A percentile compares a stretch with the other conserved stretches of the same genome.
These are phyloP conservation scores for Triangularia verruculosa DNA, from an alignment of 2,329 filamentous ascomycete species.

Conservation along the genomic window DNA sequence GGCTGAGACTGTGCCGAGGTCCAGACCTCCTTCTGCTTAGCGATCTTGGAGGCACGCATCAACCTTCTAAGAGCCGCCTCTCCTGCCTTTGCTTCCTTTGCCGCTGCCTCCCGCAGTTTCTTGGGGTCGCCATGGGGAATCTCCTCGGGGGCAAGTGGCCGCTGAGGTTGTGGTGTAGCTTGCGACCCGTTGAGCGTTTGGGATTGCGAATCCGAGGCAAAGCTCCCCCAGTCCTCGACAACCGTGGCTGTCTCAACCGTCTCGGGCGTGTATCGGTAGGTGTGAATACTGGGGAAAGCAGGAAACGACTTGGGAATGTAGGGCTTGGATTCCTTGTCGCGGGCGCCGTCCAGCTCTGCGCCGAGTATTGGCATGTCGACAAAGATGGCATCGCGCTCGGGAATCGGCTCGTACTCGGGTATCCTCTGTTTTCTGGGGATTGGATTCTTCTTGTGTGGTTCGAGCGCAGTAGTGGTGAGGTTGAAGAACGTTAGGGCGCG, in stretches of 20 bases:
- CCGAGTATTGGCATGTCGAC: conserved; percentile 47
- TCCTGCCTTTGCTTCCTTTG: conserved; percentile 58
- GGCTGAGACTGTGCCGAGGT: conserved; percentile 51
- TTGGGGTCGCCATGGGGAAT: conserved; percentile 49
- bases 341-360: conserved; percentile 55
- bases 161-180: conserved; percentile 15
- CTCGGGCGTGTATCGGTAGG: conserved; percentile 58
- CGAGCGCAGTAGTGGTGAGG: conserved; percentile 49
- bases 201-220: conserved; percentile 24
- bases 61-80: conserved; percentile 60
- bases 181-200: conserved; percentile 21
- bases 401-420: conserved; percentile 38
- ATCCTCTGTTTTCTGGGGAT: conserved; percentile 40
- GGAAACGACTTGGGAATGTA: conserved; percentile 61
- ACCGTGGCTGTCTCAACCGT: conserved; percentile 36
- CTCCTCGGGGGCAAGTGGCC: conserved; percentile 37
- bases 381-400: conserved; percentile 32
- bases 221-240: conserved; percentile 30
- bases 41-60: conserved; percentile 60
- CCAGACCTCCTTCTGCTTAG: conserved; percentile 62
- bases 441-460: conserved; percentile 55
- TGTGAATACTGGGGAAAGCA: conserved; percentile 62
- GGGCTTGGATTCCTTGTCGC: conserved; percentile 52
- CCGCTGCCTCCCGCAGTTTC: conserved; percentile 58
- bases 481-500: conserved; percentile 51